Conservation (phyloP, 164 flowering plant genomes). For the Stephania yunnanensis region DNA sequence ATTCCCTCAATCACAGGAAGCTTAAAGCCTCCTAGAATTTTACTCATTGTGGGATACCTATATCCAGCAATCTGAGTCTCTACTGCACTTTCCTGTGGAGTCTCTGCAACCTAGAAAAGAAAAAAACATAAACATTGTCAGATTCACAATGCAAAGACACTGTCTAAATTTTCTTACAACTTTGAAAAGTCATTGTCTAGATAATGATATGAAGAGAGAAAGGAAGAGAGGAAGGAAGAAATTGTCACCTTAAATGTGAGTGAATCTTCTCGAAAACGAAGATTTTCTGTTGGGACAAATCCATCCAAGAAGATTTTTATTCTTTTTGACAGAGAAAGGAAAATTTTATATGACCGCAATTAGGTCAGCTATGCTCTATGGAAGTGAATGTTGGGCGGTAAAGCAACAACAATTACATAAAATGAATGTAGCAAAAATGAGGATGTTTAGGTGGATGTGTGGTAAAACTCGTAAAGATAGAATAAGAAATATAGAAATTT, state of each 20-base stretch:
- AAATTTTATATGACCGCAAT: no score
- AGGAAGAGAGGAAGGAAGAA: no score
- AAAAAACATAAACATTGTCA: not conserved
- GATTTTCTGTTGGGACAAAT: slow-evolving; percentile 96
- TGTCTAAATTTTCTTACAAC: not conserved
- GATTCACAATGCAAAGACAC: not conserved
- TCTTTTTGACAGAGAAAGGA: slow-evolving; percentile 48
- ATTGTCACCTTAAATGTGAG: slow-evolving; percentile 51
- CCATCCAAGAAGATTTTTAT: slow-evolving; percentile 96
- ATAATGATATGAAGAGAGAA: not conserved
- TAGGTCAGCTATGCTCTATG: no score
- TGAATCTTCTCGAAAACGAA: slow-evolving; percentile 88
- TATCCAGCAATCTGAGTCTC: slow-evolving; percentile 90
- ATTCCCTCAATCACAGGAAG: slow-evolving; percentile 84
- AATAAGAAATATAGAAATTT: no score
- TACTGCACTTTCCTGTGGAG: slow-evolving; percentile 41
- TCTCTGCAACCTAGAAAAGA: slow-evolving; percentile 47
- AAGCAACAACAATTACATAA: no score
- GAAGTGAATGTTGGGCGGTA: no score
- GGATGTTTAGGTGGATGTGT: no score
- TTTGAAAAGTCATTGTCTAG: not conserved
- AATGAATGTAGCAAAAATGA: no score
- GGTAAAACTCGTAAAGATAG: no score
- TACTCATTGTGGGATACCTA: slow-evolving; percentile 85
- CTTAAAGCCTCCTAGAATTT: slow-evolving; percentile 79